These are phyloP conservation scores for Corchorus olitorius DNA, from an alignment of 345 rosid species.

Conservation along the genomic window DNA sequence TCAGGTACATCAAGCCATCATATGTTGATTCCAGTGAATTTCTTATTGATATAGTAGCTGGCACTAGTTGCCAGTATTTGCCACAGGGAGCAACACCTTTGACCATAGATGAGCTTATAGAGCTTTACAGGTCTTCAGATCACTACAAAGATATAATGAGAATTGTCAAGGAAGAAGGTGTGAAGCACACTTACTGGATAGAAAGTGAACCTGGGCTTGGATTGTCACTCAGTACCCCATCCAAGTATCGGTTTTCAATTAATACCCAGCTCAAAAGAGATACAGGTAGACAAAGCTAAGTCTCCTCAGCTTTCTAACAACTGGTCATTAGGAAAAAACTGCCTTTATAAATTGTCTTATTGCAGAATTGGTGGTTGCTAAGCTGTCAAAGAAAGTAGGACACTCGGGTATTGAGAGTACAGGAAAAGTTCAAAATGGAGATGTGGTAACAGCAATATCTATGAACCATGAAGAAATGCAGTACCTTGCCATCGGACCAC, in stretches of 20 bases:
- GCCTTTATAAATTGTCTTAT: no score
- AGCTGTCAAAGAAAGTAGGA: no score
- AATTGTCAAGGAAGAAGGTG: conserved; percentile 22
- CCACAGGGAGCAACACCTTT: conserved; percentile 27
- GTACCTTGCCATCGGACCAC: conserved; percentile 33
- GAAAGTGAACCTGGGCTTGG: conserved; percentile 39
- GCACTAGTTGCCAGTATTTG: conserved; percentile 32
- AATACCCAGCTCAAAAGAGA: no score
- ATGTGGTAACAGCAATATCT: no score
- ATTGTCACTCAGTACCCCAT: conserved; percentile 28
- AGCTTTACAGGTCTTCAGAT: conserved; percentile 32
- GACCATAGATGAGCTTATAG: conserved; percentile 32
- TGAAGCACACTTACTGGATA: conserved; percentile 36
- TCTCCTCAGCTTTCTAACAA: no score
- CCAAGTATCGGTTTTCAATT: no score
- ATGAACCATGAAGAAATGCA: conserved; percentile 32
- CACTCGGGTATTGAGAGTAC: no score
- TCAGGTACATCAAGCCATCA: conserved; percentile 37
- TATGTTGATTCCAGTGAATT: conserved; percentile 34
- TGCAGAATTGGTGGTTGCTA: no score
- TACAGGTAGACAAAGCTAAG: no score
- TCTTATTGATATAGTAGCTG: conserved; percentile 34
- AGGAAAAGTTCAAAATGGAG: no score
- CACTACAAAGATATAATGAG: conserved; percentile 40
- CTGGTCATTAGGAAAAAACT: no score